Conservation (phyloP, 495 filamentous ascomycete genomes). For the Penicillium pulvis region DNA sequence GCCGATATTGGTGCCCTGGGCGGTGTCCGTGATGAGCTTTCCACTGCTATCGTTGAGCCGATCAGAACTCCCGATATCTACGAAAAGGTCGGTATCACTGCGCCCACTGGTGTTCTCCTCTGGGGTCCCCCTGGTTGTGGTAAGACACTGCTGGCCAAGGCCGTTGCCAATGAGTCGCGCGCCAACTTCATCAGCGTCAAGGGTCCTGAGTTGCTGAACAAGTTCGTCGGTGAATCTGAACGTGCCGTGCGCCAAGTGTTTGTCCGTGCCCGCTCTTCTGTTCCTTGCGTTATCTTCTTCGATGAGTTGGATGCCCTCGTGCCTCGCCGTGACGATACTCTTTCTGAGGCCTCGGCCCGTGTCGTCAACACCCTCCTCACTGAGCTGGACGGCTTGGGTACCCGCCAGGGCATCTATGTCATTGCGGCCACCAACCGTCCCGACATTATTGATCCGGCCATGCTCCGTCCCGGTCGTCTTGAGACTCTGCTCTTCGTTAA, state of each 20-base stretch:
- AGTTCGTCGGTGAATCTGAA: constrained; percentile 95
- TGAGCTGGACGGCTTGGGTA: constrained; percentile 84
- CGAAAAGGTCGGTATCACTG: constrained; percentile 77
- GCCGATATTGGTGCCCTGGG: constrained; percentile 84
- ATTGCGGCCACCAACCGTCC: constrained; percentile 94
- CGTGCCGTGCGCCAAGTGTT: constrained; percentile 92
- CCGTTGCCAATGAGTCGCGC: constrained; percentile 90
- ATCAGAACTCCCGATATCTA: constrained; percentile 86
- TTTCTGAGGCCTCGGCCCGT: constrained; percentile 80
- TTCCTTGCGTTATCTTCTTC: constrained; percentile 96
- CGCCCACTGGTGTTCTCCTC: constrained; percentile 87
- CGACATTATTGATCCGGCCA: constrained; percentile 95
- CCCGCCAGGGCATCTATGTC: constrained; percentile 86
- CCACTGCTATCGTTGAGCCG: constrained; percentile 87
- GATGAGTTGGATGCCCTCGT: constrained; percentile 95
- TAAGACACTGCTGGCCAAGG: constrained; percentile 95
- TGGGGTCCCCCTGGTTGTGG: constrained; percentile 98
- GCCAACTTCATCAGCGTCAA: constrained; percentile 99
- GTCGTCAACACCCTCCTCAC: constrained; percentile 98
- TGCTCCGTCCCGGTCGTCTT: constrained; percentile 88
- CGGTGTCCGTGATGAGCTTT: constrained; percentile 76
- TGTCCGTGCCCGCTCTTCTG: constrained; percentile 77
- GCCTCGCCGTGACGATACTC: constrained; percentile 76
- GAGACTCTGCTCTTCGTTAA: constrained; percentile 91
- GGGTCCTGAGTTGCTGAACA: constrained; percentile 91